Evolutionary conservation across 257 asterid genomes (phyloP), one percentile per base, ranked within the genome.

Genomic region (Anisodus tanguticus): DNA sequence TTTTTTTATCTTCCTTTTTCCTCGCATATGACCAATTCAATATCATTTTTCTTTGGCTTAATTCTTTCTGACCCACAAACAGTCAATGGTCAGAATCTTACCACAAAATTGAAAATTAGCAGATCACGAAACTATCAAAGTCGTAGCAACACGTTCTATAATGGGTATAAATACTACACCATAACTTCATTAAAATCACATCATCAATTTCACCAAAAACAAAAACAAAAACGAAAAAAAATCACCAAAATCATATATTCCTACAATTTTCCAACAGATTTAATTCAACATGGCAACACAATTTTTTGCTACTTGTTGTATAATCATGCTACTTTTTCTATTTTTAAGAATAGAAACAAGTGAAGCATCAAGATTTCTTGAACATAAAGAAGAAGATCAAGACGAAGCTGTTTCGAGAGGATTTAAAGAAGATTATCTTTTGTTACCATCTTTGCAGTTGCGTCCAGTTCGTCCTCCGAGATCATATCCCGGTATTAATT

Each of bases 361-460:
- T 43, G 84, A 89, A 85, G 91, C 91, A 4, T 15, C 89, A 43
- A 83, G 94, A 64, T 74, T 90, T 60, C 90, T 91, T 4, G 88
- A 88, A 5, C 87, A 87, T 37, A 93, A 89, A 37, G 87, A 22
- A 22, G 0, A 41, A 41, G 45, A 41, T 41, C 45, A 87, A 86
- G 55, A 74, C 11, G 51, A 85, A 58, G 86, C 90, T 91, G 86
- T 86, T 85, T 71, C 31, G 85, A 54, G 16, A 54, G 58, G 58
- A 54, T 54, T 3, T 54, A 87, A 49, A 68, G 84, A 41, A 53
- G 87, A 82, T 51, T 68, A 51, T 66, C 77, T 81, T 81, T 17
- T 81, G 7, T 63, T 81, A 37, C 17, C 77, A 19, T 81, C 84
- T 63, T n/a, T 81, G 0, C 78, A 81, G 54, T 81, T 78, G 78